Percentiles rank a stretch among this genome's conserved stretches.
These are phyloP conservation scores for Monilinia polystroma DNA, from an alignment of 2,329 filamentous ascomycete species.

Conservation along the genomic window DNA sequence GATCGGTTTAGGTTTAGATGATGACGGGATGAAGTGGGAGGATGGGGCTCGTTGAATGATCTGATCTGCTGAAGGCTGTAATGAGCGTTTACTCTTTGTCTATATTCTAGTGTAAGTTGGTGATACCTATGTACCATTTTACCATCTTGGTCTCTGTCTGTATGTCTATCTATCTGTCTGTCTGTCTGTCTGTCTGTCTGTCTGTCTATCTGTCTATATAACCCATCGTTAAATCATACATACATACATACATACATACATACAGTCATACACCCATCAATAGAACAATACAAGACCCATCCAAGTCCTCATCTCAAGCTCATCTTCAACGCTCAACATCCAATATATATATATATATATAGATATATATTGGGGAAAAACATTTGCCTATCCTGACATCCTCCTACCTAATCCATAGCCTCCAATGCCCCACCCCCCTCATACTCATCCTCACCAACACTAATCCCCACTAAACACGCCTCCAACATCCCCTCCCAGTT, in stretches of 20 bases:
- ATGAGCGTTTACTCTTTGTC: background rate
- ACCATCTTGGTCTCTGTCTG: background rate
- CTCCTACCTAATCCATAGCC: constrained; percentile 54
- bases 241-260: background rate
- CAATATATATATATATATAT: background rate
- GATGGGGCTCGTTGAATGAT: background rate
- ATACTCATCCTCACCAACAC: constrained; percentile 55
- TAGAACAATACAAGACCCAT: background rate
- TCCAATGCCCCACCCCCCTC: constrained; percentile 50
- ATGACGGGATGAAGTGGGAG: background rate
- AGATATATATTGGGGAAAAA: too few relatives aligned
- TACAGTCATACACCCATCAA: constrained; percentile 3
- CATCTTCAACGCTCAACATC: background rate
- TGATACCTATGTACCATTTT: background rate
- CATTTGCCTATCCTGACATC: too few relatives aligned
- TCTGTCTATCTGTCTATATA: constrained; percentile 18
- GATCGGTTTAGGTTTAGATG: constrained; percentile 34
- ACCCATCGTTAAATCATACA: background rate
- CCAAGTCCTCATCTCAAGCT: background rate
- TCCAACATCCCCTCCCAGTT: constrained; percentile 70
- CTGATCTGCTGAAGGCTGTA: background rate
- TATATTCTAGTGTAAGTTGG: background rate
- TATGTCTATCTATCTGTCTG: constrained; percentile 24
- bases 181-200: constrained; percentile 21
- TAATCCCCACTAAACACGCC: constrained; percentile 61